Evolutionary conservation across 371 early-diverging fungal genomes (phyloP), one percentile per base, ranked within the genome.

Genomic region (Mucor mucedo): DNA sequence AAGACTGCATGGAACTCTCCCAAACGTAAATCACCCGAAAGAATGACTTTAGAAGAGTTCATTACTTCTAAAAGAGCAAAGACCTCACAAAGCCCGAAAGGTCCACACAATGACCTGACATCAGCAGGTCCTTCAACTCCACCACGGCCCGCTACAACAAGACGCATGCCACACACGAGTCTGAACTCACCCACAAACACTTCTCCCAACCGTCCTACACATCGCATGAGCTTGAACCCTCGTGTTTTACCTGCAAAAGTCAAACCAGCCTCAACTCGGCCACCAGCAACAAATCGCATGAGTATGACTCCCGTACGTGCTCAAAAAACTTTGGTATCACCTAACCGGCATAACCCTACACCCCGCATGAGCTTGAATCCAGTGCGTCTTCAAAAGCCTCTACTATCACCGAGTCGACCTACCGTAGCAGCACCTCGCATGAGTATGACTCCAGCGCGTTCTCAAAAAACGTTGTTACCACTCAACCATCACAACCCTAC

Each of bases 11-110:
- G 8, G 6, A 21, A n/a, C 21, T 7, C 16, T 21, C 47, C 47
- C 21, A 47, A 47, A 47, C 47, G 47, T 21, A 47, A 47, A 47
- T 47, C 47, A 8, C 47, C 47, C 47, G 47, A 47, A 27, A 47
- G 30, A 28, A 3, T 50, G 30, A 30, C 50, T 10, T 30, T 50
- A 8, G 50, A 50, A 27, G 50, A 50, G 14, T 50, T 32, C 32
- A 3, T 29, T 4, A 28, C 50, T 5, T 29, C 30, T 2, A 50
- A 50, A 50, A 10, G 28, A 50, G 8, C 28, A 29, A 30, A 32
- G 10, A 4, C 5, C 5, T n/a, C 16, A 47, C 50, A 2, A 50
- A 28, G 13, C 50, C 5, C 14, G 30, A 28, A 7, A 0, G 5
- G 30, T 13, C 9, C 50, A 30, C 50, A 14, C 5, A 10, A 6